Percentiles rank a stretch among this genome's conserved stretches.
These are phyloP conservation scores for Akanthomyces uredinophilus DNA, from an alignment of 2,329 filamentous ascomycete species.

Conservation along the genomic window DNA sequence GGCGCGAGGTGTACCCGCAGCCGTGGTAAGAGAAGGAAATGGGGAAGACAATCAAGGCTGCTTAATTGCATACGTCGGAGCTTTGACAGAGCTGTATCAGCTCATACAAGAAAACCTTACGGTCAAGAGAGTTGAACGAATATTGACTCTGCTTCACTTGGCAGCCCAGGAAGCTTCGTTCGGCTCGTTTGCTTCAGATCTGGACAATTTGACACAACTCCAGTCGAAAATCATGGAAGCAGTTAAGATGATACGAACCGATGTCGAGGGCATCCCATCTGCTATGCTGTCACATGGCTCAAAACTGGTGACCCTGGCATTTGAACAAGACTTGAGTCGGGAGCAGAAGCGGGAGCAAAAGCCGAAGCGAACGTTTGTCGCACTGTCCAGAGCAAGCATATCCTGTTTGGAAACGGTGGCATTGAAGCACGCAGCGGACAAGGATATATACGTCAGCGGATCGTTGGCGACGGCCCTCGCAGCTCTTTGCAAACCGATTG, in stretches of 20 bases:
- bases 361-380: constrained; percentile 73
- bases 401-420: constrained; percentile 59
- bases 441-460: constrained; percentile 65
- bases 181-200: constrained; percentile 63
- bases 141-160: constrained; percentile 65
- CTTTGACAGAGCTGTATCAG: constrained; percentile 71
- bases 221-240: constrained; percentile 66
- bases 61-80: constrained; percentile 75
- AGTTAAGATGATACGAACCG: constrained; percentile 62
- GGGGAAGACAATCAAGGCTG: constrained; percentile 70
- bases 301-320: constrained; percentile 67
- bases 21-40: constrained; percentile 30
- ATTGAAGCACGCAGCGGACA: constrained; percentile 52
- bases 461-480: constrained; percentile 61
- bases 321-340: constrained; percentile 37
- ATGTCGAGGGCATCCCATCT: constrained; percentile 59
- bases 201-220: constrained; percentile 67
- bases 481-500: constrained; percentile 64
- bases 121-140: constrained; percentile 56
- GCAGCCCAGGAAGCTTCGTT: constrained; percentile 67
- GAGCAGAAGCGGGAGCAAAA: constrained; percentile 29
- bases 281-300: constrained; percentile 66
- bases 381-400: constrained; percentile 81
- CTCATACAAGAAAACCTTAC: constrained; percentile 63
- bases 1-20: constrained; percentile 58